A percentile compares a stretch with the other conserved stretches of the same genome.
Conservation (phyloP, 2,329 filamentous ascomycete genomes). For the Geosmithia flava region DNA sequence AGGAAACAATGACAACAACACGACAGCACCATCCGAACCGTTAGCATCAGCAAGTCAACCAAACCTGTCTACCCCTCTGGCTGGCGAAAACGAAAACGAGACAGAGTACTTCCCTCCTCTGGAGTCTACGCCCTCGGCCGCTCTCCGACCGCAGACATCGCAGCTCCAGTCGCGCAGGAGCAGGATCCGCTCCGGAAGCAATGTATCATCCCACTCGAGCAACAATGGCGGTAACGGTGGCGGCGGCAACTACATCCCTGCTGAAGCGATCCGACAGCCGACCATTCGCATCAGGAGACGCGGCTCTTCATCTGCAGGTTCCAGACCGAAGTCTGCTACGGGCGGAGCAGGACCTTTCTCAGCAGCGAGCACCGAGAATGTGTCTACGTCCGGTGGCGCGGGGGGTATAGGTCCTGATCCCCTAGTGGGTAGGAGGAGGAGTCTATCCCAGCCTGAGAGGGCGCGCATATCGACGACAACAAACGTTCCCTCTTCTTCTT, state of each 20-base stretch:
- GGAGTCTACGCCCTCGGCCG: not conserved
- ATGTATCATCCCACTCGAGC: not conserved
- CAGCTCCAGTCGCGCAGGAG: not conserved
- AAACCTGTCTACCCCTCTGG: not conserved
- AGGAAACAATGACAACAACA: not conserved
- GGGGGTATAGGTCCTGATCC: too few species aligned
- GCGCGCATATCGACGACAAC: conserved; percentile 9
- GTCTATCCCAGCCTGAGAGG: conserved; percentile 20
- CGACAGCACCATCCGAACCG: not conserved
- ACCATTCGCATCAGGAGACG: conserved; percentile 5
- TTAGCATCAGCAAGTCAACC: not conserved
- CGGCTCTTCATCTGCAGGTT: not conserved
- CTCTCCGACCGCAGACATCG: not conserved
- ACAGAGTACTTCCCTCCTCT: conserved; percentile 3
- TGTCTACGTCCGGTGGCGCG: not conserved
- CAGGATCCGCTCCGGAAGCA: not conserved
- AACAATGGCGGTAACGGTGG: not conserved
- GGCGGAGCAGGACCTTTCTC: too few species aligned
- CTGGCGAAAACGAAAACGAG: not conserved
- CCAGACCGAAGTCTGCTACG: not conserved
- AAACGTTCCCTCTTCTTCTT: too few species aligned
- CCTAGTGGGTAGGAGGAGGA: conserved; percentile 13
- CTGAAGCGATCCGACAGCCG: conserved; percentile 16
- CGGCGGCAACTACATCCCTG: not conserved
- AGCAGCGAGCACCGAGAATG: too few species aligned